A percentile compares a stretch with the other conserved stretches of the same genome.
phyloP scores from a whole-genome alignment of 2,329 filamentous ascomycete genomes.

The Cercospora beticola region DNA sequence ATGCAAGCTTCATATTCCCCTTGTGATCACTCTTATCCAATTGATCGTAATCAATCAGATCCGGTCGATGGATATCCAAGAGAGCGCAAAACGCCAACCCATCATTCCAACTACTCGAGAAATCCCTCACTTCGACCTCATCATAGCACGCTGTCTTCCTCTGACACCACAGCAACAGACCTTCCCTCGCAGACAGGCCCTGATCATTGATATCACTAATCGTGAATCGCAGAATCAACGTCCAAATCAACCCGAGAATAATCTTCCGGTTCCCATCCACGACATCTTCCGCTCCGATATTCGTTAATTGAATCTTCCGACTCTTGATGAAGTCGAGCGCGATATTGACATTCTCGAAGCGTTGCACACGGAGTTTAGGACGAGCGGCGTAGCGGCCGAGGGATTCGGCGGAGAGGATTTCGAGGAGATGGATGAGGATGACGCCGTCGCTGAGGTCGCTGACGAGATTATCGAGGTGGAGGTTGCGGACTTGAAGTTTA shows the following conservation, averaged over 20 bases:
- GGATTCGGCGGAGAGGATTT: slow-evolving; percentile 91
- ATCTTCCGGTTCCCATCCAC: slow-evolving; percentile 98
- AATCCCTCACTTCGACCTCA: slow-evolving; percentile 92
- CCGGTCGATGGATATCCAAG: slow-evolving; percentile 92
- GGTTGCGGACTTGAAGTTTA: slow-evolving; percentile 75
- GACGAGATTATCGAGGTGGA: slow-evolving; percentile 84
- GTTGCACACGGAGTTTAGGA: slow-evolving; percentile 92
- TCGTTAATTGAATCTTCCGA: slow-evolving; percentile 92
- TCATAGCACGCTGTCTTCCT: slow-evolving; percentile 98
- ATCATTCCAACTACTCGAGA: slow-evolving; percentile 95
- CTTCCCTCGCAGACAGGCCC: slow-evolving; percentile 96
- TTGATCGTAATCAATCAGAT: slow-evolving; percentile 93
- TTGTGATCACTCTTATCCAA: slow-evolving; percentile 92
- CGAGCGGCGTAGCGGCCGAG: slow-evolving; percentile 95
- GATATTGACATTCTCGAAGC: slow-evolving; percentile 97
- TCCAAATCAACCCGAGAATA: slow-evolving; percentile 96
- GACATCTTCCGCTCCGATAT: slow-evolving; percentile 96
- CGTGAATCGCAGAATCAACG: slow-evolving; percentile 93
- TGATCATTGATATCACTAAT: slow-evolving; percentile 99
- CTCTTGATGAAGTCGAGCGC: slow-evolving; percentile 90
- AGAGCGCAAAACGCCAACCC: slow-evolving; percentile 94
- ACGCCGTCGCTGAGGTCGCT: slow-evolving; percentile 91
- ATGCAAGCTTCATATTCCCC: slow-evolving; percentile 97
- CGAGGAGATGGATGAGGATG: slow-evolving; percentile 92
- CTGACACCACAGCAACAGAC: slow-evolving; percentile 93